Evolutionary conservation across 148 eudicot species (phyloP), one percentile per base, ranked within the genome.

Genomic region (Pouteria glomerata): DNA sequence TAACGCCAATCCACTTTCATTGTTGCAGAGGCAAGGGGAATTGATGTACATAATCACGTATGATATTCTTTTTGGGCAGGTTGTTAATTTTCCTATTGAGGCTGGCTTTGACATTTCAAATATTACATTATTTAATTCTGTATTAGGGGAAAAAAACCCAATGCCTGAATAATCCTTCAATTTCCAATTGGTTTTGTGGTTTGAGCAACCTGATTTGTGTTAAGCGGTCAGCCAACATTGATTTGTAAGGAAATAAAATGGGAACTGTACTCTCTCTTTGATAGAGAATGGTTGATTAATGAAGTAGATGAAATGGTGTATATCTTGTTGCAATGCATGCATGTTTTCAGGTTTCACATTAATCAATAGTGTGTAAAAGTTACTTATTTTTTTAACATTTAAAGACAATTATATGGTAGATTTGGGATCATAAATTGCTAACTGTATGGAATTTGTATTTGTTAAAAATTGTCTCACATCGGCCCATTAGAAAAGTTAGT

Each of bases 61-160:
- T 72, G 97, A 95, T 79, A 73, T 95, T 58, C 99, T 95, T 60
- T 89, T 95, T 73, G 97, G 99, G 70, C 89, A 95, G 99, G 99
- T 95, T 80, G 53, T 72, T 57, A 39, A 18, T 48, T 68, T 68
- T 73, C 33, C 47, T 65, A 35, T 45, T 42, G 4, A 41, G 45
- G 57, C 29, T 29, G 19, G 21, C 8, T 42, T 58, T 61, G 26
- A 37, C 3, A 31, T 37, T 41, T 69, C 56, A 69, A 34, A 51
- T 75, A 16, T 56, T 31, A 10, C 12, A 26, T 65, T 65, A 30
- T 30, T 27, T 66, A 19, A 45, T 19, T 56, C 5, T 31, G 11
- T 73, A 8, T 51, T 27, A 0, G 12, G 70, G 41, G 23, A 11
- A 64, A 42, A 45, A 24, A 44, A 14, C 18, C 23, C 11, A 63